Base-by-base conservation (phyloP, 2,329 filamentous ascomycete genomes). In the Fusarium pilosicola region DNA sequence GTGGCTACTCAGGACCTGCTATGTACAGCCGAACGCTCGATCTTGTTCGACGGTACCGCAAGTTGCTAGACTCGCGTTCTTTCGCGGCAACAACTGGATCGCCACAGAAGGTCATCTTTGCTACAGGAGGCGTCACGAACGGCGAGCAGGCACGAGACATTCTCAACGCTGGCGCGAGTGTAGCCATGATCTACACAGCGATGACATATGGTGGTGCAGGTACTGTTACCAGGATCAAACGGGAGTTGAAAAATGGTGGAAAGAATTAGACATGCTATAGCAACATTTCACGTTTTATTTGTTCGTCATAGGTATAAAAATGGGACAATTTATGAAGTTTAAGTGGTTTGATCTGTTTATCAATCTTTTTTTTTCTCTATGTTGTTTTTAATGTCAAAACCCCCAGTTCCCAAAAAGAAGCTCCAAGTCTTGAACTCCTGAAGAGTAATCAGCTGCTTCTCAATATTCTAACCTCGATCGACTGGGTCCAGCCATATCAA, bases 161-260 rank as follows among this genome's bases (percentile, higher is more conserved):
- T 12, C 86, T 98, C 55, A 93, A 97, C 75, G 95, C 95, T 0
- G 96, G 96, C 14, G 96, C 96, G 0, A 96, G 92, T 76, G 91
- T 97, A 20, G 95, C 94, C 5, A 96, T 97, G 90, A 87, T 97
- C 59, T 98, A 98, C 82, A 99, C 96, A 0, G 93, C 85, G 2
- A 82, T 92, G 78, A 87, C 90, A 3, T 92, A 93, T 70, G 89
- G 89, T 18, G 91, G 91, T 18, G 85, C 88, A 3, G 91, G 91
- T 24, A 92, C 90, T 6, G 83, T 92, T 24, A 91, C 90, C 49
- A 85, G 89, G 77, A 90, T 92, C 73, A 92, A 92, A 83, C 82
- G 83, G 52, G 89, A 92, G 85, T 88, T 92, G 85, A 85, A 83
- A 77, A 81, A 85, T 65, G 70, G 74, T 85, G 75, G 78, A 79